Evolutionary conservation across 2,329 filamentous ascomycete species (phyloP), one percentile per base, ranked within the genome.

Genomic region (Trichoderma sp.): DNA sequence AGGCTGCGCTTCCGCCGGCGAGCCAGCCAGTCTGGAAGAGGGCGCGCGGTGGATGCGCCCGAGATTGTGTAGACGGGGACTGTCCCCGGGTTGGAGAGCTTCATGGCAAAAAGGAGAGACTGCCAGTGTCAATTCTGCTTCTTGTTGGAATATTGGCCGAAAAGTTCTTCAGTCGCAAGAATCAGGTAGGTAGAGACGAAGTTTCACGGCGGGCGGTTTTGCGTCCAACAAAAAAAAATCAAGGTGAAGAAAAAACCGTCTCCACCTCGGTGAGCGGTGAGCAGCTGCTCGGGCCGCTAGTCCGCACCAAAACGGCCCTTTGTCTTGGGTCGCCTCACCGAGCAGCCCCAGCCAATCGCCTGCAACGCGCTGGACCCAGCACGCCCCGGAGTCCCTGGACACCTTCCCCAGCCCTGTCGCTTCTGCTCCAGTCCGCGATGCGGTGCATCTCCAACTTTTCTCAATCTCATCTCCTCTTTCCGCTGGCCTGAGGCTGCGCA

Each of bases 31-130:
- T 99, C 95, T 67, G 95, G 95, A 34, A 99, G 84, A 21, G 92
- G 91, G 28, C 94, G 87, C 7, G 92, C 90, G 19, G 92, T 94
- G 43, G 92, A 92, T 41, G 92, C 92, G 69, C 95, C 96, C 44
- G 94, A 93, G 72, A 99, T 91, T 63, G 95, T 98, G 75, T 99
- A 99, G 2, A 97, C 93, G 65, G 91, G 91, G 66, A 97, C 90
- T 51, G 89, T 85, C 68, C 92, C 91, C 69, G 91, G 88, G 72
- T 92, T 92, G 30, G 90, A 89, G 76, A 93, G 85, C 82, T 93
- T 92, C 91, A 94, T 94, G 67, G 63, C 56, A n/a, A 39, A 41
- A 26, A 41, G 51, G 10, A 14, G 41, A 9, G 47, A 41, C 24
- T 41, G 14, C 7, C 14, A 15, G 7, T 30, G 14, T 21, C 39